Percentiles rank a stretch among this genome's conserved stretches.
These are phyloP conservation scores for Priceomyces melissophilus DNA, from an alignment of 805 yeast species.

Conservation along the genomic window DNA sequence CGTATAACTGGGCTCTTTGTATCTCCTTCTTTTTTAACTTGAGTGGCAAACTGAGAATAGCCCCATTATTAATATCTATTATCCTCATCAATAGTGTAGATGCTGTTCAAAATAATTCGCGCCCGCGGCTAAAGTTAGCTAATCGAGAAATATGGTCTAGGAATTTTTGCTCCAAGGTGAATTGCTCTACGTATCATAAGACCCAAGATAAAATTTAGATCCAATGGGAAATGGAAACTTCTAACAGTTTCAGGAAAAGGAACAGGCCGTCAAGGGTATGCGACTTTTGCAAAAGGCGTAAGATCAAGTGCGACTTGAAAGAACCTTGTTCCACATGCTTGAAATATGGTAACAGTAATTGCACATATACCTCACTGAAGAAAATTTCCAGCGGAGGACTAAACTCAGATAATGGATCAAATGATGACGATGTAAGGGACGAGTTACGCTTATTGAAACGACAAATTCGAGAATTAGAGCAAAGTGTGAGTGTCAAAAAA, in stretches of 20 bases:
- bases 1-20: too few relatives aligned
- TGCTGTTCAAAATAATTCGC: too few relatives aligned
- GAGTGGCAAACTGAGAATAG: too few relatives aligned
- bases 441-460: not conserved
- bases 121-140: too few relatives aligned
- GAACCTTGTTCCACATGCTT: constrained; percentile 36
- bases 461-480: too few relatives aligned
- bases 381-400: not conserved
- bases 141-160: too few relatives aligned
- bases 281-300: constrained; percentile 32
- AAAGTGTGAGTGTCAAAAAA: not conserved
- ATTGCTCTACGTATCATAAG: too few relatives aligned
- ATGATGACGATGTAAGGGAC: not conserved
- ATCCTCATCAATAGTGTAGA: not conserved
- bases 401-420: not conserved
- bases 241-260: constrained; percentile 12
- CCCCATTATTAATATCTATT: not conserved
- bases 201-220: too few relatives aligned
- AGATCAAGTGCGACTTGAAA: constrained; percentile 36
- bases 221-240: not conserved
- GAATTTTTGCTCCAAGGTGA: too few relatives aligned
- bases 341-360: constrained; percentile 23
- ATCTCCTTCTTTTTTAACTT: too few relatives aligned
- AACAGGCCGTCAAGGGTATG: constrained; percentile 33
- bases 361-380: constrained; percentile 14